Conservation (phyloP, 768 basidiomycete genomes). For the Mycena venus region DNA sequence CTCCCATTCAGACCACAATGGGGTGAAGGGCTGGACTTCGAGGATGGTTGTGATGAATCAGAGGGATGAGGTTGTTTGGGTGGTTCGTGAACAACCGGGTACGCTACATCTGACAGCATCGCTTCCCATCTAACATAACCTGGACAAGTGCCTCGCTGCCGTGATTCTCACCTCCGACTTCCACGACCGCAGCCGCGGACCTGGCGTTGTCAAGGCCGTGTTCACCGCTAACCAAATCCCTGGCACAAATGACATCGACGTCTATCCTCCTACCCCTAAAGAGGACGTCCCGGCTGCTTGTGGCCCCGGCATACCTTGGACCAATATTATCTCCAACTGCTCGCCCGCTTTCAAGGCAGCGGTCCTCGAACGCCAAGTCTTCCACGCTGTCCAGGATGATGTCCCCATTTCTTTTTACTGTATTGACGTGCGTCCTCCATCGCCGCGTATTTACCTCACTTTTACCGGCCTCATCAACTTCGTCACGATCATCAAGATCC, state of each 20-base stretch:
- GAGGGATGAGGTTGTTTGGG: background rate
- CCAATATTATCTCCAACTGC: background rate
- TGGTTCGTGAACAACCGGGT: background rate
- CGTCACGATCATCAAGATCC: background rate
- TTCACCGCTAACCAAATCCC: background rate
- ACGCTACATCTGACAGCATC: background rate
- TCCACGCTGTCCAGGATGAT: background rate
- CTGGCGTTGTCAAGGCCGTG: background rate
- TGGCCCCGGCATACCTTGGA: background rate
- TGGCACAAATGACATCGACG: background rate
- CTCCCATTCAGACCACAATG: background rate
- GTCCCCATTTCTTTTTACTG: background rate
- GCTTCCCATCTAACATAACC: background rate
- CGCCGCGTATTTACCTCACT: background rate
- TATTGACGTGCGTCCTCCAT: background rate
- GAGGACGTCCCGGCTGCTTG: background rate
- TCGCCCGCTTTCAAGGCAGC: background rate
- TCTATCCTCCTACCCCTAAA: background rate
- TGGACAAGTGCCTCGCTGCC: background rate
- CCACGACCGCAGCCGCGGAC: background rate
- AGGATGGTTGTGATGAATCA: background rate
- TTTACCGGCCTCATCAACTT: background rate
- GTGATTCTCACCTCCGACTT: conserved; percentile 1
- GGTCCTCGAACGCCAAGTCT: background rate
- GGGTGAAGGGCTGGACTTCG: background rate